Conservation (phyloP, 129 eudicot species). For the Silybum marianum region DNA sequence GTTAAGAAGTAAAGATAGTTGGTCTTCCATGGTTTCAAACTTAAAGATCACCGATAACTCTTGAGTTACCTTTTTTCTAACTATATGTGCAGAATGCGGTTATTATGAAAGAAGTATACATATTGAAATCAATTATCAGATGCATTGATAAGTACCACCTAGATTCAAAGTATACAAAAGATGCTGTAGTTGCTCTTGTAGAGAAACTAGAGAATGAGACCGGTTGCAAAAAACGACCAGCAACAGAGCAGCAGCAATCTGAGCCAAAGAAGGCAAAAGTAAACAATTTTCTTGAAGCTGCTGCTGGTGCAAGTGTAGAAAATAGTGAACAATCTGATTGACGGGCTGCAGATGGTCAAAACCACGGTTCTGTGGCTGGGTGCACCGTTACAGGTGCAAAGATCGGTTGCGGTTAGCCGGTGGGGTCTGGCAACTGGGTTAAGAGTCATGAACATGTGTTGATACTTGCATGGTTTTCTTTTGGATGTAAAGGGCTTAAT, state of each 20-base stretch:
- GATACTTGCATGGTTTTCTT: background rate
- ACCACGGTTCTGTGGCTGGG: background rate
- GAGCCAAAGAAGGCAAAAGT: constrained; percentile 27
- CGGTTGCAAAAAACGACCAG: background rate
- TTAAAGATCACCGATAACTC: background rate
- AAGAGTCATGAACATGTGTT: too few relatives aligned
- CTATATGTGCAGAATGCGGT: constrained; percentile 37
- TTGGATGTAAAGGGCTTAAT: background rate
- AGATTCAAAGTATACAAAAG: constrained; percentile 42
- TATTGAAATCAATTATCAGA: constrained; percentile 42
- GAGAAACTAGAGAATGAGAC: constrained; percentile 41
- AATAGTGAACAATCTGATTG: background rate
- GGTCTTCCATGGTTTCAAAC: background rate
- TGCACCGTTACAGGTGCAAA: background rate
- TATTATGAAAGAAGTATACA: constrained; percentile 31
- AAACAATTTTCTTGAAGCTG: constrained; percentile 1
- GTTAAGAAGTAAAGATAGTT: too few relatives aligned
- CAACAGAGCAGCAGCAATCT: background rate
- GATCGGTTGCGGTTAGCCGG: constrained; percentile 17
- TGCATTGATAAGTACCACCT: constrained; percentile 43
- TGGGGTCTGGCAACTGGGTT: background rate
- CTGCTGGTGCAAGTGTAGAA: background rate
- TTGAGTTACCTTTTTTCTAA: background rate
- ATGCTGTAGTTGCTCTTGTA: constrained; percentile 31
- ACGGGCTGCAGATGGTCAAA: background rate